phyloP scores from a whole-genome alignment of 371 early-diverging fungal species.

The Mortierella sp. region DNA sequence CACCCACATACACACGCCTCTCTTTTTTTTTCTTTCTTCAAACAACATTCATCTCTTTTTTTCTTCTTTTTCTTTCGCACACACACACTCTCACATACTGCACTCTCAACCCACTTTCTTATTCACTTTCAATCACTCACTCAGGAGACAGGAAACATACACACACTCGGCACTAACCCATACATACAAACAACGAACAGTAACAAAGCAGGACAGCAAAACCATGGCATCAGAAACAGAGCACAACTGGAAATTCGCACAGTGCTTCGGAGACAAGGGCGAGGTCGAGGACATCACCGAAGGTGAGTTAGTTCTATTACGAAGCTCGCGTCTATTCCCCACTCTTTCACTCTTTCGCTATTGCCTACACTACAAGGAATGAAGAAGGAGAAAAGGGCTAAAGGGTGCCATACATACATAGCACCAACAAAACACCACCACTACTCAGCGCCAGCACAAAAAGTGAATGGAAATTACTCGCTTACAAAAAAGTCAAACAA shows the following conservation, averaged over 20 bases:
- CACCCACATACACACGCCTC: neutral
- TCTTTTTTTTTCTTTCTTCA: neutral
- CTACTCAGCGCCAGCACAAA: too few relatives aligned
- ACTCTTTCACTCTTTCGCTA: neutral
- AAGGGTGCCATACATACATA: too few relatives aligned
- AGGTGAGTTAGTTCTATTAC: slow-evolving; percentile 72
- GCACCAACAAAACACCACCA: neutral
- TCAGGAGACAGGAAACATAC: neutral
- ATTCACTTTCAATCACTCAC: slow-evolving; percentile 8
- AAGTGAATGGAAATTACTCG: too few relatives aligned
- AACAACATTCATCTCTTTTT: neutral
- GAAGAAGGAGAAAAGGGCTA: too few relatives aligned
- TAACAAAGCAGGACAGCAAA: slow-evolving; percentile 3
- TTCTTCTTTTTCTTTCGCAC: neutral
- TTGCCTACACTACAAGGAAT: neutral
- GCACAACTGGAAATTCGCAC: slow-evolving; percentile 95
- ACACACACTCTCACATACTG: slow-evolving; percentile 11
- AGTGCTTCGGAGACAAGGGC: slow-evolving; percentile 99
- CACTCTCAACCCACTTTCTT: neutral
- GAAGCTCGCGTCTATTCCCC: neutral
- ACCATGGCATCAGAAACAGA: slow-evolving; percentile 66
- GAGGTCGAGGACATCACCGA: slow-evolving; percentile 98
- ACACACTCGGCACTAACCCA: neutral
- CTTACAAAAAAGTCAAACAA: neutral
- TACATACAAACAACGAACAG: neutral